phyloP scores from a whole-genome alignment of 2,329 filamentous ascomycete genomes.

The Claviceps purpurea region DNA sequence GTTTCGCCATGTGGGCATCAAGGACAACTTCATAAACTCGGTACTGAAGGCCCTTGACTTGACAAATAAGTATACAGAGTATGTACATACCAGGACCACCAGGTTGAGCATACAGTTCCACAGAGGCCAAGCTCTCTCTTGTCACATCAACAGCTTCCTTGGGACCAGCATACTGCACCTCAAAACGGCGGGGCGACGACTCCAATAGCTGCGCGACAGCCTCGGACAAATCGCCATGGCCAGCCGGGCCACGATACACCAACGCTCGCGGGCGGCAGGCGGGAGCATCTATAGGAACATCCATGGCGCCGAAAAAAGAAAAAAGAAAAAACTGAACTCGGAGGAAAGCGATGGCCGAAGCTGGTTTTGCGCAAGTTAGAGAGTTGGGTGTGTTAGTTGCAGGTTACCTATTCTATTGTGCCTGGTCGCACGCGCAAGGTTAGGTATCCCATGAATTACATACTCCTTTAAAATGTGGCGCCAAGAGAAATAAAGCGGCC shows the following conservation, averaged over 20 bases:
- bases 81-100: slow-evolving; percentile 11
- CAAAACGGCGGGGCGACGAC: slow-evolving; percentile 10
- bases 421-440: not conserved
- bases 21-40: too few relatives aligned
- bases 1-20: not conserved
- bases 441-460: not conserved
- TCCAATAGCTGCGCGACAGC: slow-evolving; percentile 11
- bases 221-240: slow-evolving; percentile 9
- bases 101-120: slow-evolving; percentile 10
- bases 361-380: not conserved
- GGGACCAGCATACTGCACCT: slow-evolving; percentile 11
- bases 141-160: slow-evolving; percentile 9
- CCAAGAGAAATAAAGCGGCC: not conserved
- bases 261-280: slow-evolving; percentile 7
- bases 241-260: slow-evolving; percentile 12
- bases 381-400: not conserved
- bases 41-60: too few relatives aligned
- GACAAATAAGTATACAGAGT: not conserved
- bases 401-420: not conserved
- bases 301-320: not conserved
- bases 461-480: not conserved
- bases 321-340: not conserved
- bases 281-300: not conserved
- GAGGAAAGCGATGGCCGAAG: not conserved
- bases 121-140: slow-evolving; percentile 7